These are phyloP conservation scores for Lepiota venenata DNA, from an alignment of 768 basidiomycete genomes.

Conservation along the genomic window DNA sequence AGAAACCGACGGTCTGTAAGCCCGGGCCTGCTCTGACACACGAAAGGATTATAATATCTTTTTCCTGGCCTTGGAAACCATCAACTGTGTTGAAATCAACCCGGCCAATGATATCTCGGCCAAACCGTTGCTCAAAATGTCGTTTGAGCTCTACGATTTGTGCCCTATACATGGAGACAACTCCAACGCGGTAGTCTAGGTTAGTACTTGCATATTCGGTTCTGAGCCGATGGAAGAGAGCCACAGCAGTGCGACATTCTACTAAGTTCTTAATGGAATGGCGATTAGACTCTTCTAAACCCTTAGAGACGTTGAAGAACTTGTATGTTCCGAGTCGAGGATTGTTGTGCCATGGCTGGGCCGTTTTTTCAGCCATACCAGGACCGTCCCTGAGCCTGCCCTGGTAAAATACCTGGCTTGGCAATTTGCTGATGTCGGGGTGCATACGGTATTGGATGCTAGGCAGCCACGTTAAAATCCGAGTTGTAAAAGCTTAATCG, in stretches of 20 bases:
- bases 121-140: conserved; percentile 70
- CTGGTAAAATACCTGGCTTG: conserved; percentile 86
- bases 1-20: conserved; percentile 82
- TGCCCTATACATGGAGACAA: conserved; percentile 95
- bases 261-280: conserved; percentile 74
- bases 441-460: conserved; percentile 99
- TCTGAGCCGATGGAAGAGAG: conserved; percentile 69
- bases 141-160: conserved; percentile 76
- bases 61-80: conserved; percentile 99
- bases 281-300: conserved; percentile 61
- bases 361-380: conserved; percentile 79
- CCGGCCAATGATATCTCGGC: conserved; percentile 58
- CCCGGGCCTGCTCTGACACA: conserved; percentile 93
- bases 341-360: conserved; percentile 81
- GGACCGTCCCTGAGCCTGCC: conserved; percentile 82
- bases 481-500: not conserved
- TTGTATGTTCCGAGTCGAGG: conserved; percentile 80
- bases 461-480: conserved; percentile 1
- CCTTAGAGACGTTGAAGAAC: conserved; percentile 78
- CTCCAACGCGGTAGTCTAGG: conserved; percentile 39
- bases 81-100: conserved; percentile 98
- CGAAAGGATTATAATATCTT: conserved; percentile 96
- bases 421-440: conserved; percentile 88
- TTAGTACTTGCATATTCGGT: conserved; percentile 56
- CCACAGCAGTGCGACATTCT: conserved; percentile 74